These are phyloP conservation scores for Puya raimondii DNA, from an alignment of 176 grass and related monocot genomes.

Conservation along the genomic window DNA sequence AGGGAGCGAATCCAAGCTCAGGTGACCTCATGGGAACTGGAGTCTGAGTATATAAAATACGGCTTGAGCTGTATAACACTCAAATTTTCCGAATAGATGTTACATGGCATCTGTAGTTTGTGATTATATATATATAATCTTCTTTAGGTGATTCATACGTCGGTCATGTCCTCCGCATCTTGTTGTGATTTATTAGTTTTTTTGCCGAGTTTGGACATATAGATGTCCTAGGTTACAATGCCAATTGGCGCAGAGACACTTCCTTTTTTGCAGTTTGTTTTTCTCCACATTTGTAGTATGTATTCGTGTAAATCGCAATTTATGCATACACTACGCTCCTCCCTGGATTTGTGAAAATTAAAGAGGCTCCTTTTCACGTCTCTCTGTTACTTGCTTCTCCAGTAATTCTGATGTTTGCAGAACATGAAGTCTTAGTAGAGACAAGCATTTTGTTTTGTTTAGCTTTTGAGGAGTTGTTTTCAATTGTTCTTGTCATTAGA, in stretches of 20 bases:
- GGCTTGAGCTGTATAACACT: conserved; percentile 18
- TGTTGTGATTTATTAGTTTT: conserved; percentile 11
- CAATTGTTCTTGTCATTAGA: too few relatives aligned
- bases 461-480: too few relatives aligned
- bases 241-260: conserved; percentile 5
- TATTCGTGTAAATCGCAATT: background rate
- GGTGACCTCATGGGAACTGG: conserved; percentile 39
- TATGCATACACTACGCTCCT: background rate
- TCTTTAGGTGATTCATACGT: conserved; percentile 3
- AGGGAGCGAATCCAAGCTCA: conserved; percentile 74
- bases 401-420: too few relatives aligned
- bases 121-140: background rate
- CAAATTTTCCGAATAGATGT: background rate
- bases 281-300: background rate
- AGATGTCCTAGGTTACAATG: background rate
- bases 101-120: background rate
- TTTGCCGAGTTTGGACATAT: conserved; percentile 23
- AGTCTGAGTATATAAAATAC: conserved; percentile 35
- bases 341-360: background rate
- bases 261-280: background rate
- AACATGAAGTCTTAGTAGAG: too few relatives aligned
- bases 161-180: conserved; percentile 2
- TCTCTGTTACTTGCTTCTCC: too few relatives aligned
- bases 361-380: background rate
- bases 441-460: too few relatives aligned